These are phyloP conservation scores for Ogataea sp. DNA, from an alignment of 805 yeast species.

Conservation along the genomic window DNA sequence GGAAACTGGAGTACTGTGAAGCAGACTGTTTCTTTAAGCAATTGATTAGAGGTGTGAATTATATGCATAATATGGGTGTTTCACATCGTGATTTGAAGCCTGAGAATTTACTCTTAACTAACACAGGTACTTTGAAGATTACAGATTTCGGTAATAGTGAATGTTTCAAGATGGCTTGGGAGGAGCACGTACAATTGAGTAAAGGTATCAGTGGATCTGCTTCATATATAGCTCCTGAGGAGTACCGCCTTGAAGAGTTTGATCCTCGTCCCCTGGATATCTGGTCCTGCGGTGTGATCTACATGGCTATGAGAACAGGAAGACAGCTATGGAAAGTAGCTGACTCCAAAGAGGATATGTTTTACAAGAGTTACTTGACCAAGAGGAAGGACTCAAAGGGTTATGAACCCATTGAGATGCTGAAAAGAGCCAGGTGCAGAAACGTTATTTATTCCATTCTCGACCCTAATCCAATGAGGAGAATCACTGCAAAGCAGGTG, in stretches of 20 bases:
- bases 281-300: constrained; percentile 91
- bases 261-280: constrained; percentile 81
- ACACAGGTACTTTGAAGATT: constrained; percentile 66
- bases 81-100: constrained; percentile 88
- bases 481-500: constrained; percentile 84
- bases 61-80: constrained; percentile 87
- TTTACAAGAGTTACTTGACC: constrained; percentile 62
- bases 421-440: constrained; percentile 82
- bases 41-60: constrained; percentile 70
- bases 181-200: constrained; percentile 56
- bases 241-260: constrained; percentile 53
- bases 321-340: constrained; percentile 90
- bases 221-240: constrained; percentile 91
- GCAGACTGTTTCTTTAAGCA: constrained; percentile 91
- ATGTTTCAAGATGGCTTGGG: constrained; percentile 84
- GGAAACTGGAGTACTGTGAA: constrained; percentile 73
- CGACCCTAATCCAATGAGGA: constrained; percentile 83
- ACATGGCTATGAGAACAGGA: constrained; percentile 93
- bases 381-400: constrained; percentile 81
- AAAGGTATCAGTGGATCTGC: constrained; percentile 80
- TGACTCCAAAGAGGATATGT: constrained; percentile 74
- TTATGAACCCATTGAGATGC: constrained; percentile 81
- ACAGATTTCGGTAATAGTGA: constrained; percentile 87
- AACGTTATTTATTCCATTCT: constrained; percentile 89
- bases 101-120: constrained; percentile 70